Base-by-base conservation (phyloP, 2,329 filamentous ascomycete species). In the Diplodia sapinea region DNA sequence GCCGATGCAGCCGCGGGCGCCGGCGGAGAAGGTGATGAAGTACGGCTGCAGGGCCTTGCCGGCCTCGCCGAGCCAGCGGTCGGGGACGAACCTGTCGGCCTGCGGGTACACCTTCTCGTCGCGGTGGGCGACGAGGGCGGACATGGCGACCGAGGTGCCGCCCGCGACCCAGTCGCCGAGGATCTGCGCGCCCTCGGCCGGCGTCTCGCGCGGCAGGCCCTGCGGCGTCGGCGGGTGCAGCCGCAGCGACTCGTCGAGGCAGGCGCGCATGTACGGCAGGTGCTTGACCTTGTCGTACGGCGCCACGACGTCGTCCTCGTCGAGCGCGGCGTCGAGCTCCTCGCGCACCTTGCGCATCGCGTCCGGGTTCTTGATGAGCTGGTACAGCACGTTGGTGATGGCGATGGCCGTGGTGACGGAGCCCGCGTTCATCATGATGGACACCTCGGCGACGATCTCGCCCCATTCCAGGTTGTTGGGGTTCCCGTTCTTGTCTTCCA, bases 91-190 rank as follows among this genome's bases (percentile, higher is more conserved):
- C 0, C 70, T 68, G 23, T 84, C 78, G 0, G 80, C 78, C 67
- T 86, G 82, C 0, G 75, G 70, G 0, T 83, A 84, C 70, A 82
- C 86, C 3, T 82, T 71, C 71, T 88, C 86, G 54, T 86, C 82
- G 0, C 88, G 79, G 0, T 57, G 68, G 54, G 73, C 74, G 71
- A 86, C 81, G 7, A 75, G 73, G 31, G 78, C 78, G 1, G 77
- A 73, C 23, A 78, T 75, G 61, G 74, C 74, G 1, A 79, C 74
- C 43, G 77, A 80, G 47, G 79, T 77, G 3, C 77, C 75, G 7
- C 71, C 73, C 1, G 79, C 77, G n/a, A 82, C 72, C 62, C 72
- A 74, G 17, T 70, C 65, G 20, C 68, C 70, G 12, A 68, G 67
- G 3, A 74, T 66, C 26, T 68, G 64, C 2, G 71, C 59, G 13